Conservation (phyloP, 345 rosid species). For the Durio zibethinus region DNA sequence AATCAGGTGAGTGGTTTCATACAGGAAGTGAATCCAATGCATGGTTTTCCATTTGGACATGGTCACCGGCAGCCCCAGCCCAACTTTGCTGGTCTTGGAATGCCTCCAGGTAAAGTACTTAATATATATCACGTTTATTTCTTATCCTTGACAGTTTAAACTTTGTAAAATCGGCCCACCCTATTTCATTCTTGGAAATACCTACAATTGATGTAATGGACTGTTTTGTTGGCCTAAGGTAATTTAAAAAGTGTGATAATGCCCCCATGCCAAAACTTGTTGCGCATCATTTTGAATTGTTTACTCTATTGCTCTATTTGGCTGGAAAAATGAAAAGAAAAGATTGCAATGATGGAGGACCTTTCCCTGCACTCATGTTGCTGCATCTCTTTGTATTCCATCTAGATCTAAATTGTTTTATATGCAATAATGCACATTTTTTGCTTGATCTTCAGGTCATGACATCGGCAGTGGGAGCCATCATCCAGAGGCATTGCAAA, state of each 20-base stretch:
- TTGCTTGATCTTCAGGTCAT: constrained; percentile 36
- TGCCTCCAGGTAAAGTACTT: constrained; percentile 37
- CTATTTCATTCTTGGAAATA: neutral
- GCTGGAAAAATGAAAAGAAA: neutral
- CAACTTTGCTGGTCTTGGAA: constrained; percentile 44
- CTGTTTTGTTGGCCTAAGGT: neutral
- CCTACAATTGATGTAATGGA: neutral
- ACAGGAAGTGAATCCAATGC: constrained; percentile 57
- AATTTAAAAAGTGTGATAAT: neutral
- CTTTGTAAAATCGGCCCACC: neutral
- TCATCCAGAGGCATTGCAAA: constrained; percentile 69
- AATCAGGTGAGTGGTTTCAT: constrained; percentile 51
- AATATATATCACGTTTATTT: neutral
- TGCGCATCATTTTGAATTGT: neutral
- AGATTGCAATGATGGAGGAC: neutral
- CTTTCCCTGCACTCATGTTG: neutral
- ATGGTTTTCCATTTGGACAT: constrained; percentile 58
- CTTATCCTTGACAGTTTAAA: neutral
- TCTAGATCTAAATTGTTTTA: neutral
- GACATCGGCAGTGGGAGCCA: constrained; percentile 42
- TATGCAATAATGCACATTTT: neutral
- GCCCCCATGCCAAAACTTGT: neutral
- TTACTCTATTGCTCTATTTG: neutral
- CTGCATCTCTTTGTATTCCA: neutral
- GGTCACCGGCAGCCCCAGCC: constrained; percentile 61